These are phyloP conservation scores for Paraphaeosphaeria sporulosa DNA, from an alignment of 2,329 filamentous ascomycete genomes.

Conservation along the genomic window DNA sequence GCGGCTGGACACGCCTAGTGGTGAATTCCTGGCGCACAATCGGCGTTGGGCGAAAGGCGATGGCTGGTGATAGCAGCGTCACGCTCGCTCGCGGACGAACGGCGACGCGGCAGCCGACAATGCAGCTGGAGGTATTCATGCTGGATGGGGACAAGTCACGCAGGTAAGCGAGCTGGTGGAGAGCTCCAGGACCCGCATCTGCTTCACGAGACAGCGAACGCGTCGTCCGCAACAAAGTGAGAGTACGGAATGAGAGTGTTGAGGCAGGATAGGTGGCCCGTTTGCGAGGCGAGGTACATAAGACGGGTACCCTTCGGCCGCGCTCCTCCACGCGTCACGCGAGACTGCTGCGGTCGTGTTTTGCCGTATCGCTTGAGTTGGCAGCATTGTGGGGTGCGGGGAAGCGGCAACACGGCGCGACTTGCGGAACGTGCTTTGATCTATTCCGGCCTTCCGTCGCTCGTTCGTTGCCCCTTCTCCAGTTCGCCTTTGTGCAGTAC, in stretches of 20 bases:
- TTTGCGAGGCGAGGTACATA: conserved; percentile 19
- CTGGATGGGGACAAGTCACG: conserved; percentile 28
- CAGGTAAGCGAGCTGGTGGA: conserved; percentile 29
- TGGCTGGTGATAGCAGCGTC: conserved; percentile 28
- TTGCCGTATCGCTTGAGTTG: conserved; percentile 21
- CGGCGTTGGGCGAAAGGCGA: conserved; percentile 28
- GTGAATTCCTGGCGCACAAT: conserved; percentile 29
- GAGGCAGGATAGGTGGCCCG: neutral
- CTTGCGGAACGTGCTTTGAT: neutral
- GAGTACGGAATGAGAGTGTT: conserved; percentile 2
- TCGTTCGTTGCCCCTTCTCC: neutral
- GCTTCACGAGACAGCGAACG: conserved; percentile 21
- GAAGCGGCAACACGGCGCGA: neutral
- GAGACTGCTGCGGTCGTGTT: conserved; percentile 18
- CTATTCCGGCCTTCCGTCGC: neutral
- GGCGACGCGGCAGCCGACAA: conserved; percentile 37
- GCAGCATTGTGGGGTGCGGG: conserved; percentile 7
- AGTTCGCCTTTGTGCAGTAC: neutral
- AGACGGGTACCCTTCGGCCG: conserved; percentile 23
- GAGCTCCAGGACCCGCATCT: conserved; percentile 43
- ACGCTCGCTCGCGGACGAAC: conserved; percentile 31
- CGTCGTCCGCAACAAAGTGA: conserved; percentile 10
- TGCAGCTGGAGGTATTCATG: conserved; percentile 42
- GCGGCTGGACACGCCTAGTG: conserved; percentile 21
- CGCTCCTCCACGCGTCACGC: conserved; percentile 25